A percentile compares a stretch with the other conserved stretches of the same genome.
Conservation (phyloP, 495 filamentous ascomycete species). For the Geopyxis carbonaria region DNA sequence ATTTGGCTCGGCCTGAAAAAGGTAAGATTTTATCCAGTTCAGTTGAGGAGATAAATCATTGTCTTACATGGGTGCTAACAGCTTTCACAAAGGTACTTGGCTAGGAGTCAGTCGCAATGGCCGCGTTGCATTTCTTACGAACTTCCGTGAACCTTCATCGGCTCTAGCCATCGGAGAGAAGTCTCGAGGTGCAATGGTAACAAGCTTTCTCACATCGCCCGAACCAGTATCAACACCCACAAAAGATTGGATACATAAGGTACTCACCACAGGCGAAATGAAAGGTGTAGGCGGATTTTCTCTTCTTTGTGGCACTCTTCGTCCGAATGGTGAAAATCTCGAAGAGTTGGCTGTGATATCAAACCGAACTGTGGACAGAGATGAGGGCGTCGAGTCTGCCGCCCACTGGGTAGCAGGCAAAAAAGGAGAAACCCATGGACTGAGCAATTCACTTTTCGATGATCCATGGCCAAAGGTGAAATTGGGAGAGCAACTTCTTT, state of each 20-base stretch:
- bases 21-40: constrained; percentile 8
- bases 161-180: constrained; percentile 20
- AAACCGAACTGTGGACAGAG: constrained; percentile 55
- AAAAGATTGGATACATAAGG: constrained; percentile 47
- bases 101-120: constrained; percentile 73
- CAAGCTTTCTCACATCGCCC: constrained; percentile 50
- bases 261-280: constrained; percentile 49
- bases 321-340: constrained; percentile 29
- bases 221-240: constrained; percentile 24
- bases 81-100: constrained; percentile 53
- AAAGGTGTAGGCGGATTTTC: constrained; percentile 80
- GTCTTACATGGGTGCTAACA: constrained; percentile 21
- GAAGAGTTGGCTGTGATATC: constrained; percentile 72
- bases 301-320: constrained; percentile 67
- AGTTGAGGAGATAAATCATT: too few species aligned
- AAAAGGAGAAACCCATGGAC: constrained; percentile 49
- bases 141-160: constrained; percentile 59
- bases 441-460: constrained; percentile 71
- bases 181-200: constrained; percentile 60
- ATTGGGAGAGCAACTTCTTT: constrained; percentile 33
- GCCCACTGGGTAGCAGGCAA: constrained; percentile 51
- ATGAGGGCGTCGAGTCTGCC: constrained; percentile 27
- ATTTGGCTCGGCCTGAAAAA: constrained; percentile 41
- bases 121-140: constrained; percentile 79
- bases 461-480: constrained; percentile 76